Evolutionary conservation across 2,329 filamentous ascomycete genomes (phyloP), one percentile per base, ranked within the genome.

Genomic region (Cladophialophora bantiana): DNA sequence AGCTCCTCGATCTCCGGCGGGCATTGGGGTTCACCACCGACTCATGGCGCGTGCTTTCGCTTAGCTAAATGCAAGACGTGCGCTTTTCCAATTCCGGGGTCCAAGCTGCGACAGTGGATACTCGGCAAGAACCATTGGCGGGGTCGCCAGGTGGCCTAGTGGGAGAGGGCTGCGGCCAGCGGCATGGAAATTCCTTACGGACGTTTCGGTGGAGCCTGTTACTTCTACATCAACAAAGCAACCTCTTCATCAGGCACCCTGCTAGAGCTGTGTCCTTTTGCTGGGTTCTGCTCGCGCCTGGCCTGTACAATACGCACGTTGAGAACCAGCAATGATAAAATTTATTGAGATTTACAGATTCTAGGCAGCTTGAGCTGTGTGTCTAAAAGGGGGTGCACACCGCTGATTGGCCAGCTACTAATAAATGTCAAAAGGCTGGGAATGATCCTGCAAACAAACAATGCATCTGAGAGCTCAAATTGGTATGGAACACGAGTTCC

Each of bases 401-500:
- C 3, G 26, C 26, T 50, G 45, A 31, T 50, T 26, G 18, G 18
- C 45, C 18, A 26, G 45, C 10, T 10, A 26, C 20, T 18, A 12
- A 18, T 12, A 18, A 7, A 26, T 18, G 18, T 50, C 18, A 50
- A 50, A 50, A 50, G 36, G 36, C 26, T 26, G 3, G 26, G 26
- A 3, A 26, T 26, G 26, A 26, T 31, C 20, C 20, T 32, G 15
- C 10, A 34, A 35, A 12, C 2, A 13, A 32, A n/a, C 26, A n/a
- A n/a, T n/a, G 31, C 20, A 13, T 9, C 26, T 56, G 18, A 36
- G n/a, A 59, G 13, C 20, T 32, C 34, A 40, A 59, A 59, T 32
- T 18, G 57, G 57, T 34, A 45, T 59, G 32, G 40, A 18, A 13
- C 38, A 59, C 57, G 57, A 59, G 42, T 45, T 26, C 26, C 40